Percentiles rank a stretch among this genome's conserved stretches.
Evolutionary conservation across 2,329 filamentous ascomycete species (phyloP).

Genomic region (Dactylella cylindrospora): DNA sequence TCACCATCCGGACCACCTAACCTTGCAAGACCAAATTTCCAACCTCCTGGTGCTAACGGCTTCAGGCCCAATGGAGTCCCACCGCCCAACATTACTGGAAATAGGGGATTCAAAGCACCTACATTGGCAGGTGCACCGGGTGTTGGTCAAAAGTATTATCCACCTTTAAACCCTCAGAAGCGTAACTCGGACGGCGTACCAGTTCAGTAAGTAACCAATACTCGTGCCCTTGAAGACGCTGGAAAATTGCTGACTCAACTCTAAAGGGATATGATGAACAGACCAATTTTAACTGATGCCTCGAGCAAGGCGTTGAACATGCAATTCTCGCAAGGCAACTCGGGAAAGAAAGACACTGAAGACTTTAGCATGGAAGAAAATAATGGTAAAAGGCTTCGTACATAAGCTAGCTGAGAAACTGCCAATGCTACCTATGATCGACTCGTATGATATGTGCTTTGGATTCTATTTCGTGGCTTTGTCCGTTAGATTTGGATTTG

Average conservation of each 20-base stretch:
- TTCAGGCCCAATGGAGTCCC: conserved; percentile 33
- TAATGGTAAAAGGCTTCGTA: conserved; percentile 21
- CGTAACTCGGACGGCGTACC: conserved; percentile 39
- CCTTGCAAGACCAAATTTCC: conserved; percentile 46
- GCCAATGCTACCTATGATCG: too few species aligned
- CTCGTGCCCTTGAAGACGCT: background rate
- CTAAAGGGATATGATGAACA: conserved; percentile 38
- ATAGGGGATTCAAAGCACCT: conserved; percentile 27
- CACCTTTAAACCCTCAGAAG: conserved; percentile 33
- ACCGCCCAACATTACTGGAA: conserved; percentile 20
- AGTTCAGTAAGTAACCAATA: conserved; percentile 20
- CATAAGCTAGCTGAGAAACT: too few species aligned
- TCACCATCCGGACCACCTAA: conserved; percentile 8
- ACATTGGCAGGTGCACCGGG: conserved; percentile 23
- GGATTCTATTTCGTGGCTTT: too few species aligned
- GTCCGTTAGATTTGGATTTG: too few species aligned
- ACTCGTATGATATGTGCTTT: too few species aligned
- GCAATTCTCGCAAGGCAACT: conserved; percentile 6
- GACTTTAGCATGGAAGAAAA: conserved; percentile 10
- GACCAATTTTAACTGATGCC: conserved; percentile 28
- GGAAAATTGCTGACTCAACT: background rate
- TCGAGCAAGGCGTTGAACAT: conserved; percentile 28
- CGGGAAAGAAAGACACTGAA: conserved; percentile 21
- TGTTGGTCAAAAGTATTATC: conserved; percentile 29
- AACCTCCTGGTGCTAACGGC: conserved; percentile 45